A percentile compares a stretch with the other conserved stretches of the same genome.
These are phyloP conservation scores for Tricholoma terreum DNA, from an alignment of 768 basidiomycete species.

Conservation along the genomic window DNA sequence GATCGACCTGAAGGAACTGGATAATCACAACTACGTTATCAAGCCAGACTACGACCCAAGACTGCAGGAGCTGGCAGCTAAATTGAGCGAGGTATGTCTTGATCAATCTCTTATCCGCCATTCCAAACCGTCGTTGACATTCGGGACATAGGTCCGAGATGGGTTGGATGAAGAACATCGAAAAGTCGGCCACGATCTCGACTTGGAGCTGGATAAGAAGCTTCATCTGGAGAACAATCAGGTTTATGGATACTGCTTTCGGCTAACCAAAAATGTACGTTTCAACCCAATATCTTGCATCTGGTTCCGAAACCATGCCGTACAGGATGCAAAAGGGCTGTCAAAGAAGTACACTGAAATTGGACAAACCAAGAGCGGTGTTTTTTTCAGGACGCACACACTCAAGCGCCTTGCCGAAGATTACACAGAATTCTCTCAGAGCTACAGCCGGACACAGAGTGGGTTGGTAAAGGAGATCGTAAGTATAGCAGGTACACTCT, in stretches of 20 bases:
- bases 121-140: neutral
- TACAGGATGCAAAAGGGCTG: constrained; percentile 77
- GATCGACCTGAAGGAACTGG: constrained; percentile 83
- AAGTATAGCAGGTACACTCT: constrained; percentile 74
- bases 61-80: constrained; percentile 64
- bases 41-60: constrained; percentile 86
- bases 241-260: constrained; percentile 88
- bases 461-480: constrained; percentile 91
- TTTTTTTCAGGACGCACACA: constrained; percentile 80
- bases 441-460: constrained; percentile 75
- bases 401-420: constrained; percentile 73
- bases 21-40: constrained; percentile 85
- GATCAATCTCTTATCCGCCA: neutral
- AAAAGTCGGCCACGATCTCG: constrained; percentile 63
- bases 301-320: neutral
- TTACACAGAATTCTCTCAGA: constrained; percentile 60
- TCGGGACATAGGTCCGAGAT: constrained; percentile 55
- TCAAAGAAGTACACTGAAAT: constrained; percentile 78
- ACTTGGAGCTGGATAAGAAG: constrained; percentile 89
- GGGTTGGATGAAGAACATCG: constrained; percentile 81
- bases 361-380: constrained; percentile 79
- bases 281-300: neutral
- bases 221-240: constrained; percentile 90
- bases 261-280: constrained; percentile 86
- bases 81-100: constrained; percentile 52